Evolutionary conservation across 176 grass and related monocot genomes (phyloP), one percentile per base, ranked within the genome.

Genomic region (Carex scoparia): DNA sequence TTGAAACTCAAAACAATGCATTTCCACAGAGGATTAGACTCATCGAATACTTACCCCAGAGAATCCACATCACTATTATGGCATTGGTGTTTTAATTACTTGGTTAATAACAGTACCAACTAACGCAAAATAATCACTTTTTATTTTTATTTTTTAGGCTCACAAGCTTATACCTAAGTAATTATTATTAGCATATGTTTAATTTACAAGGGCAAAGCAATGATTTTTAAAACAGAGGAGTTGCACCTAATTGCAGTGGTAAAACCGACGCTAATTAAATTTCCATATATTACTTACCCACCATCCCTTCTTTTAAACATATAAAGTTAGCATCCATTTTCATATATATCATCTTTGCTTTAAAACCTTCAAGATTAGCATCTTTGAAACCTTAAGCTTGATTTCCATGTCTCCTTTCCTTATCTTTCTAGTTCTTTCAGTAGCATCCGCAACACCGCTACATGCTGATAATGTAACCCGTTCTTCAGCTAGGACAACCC

Each of bases 401-500:
- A 0, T 2, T 81, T 69, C 68, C 55, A 53, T 71, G 5, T 57
- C 42, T 37, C 2, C 49, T 65, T 79, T 79, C 44, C 71, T 51
- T 4, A 42, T 64, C 12, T 27, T 64, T 18, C 11, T 86, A 28
- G 16, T 86, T 61, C 46, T 57, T 19, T 84, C 48, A 28, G 46
- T 86, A 2, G 30, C 53, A 19, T 86, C 27, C 4, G 19, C 38
- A 53, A 9, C 35, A 9, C 4, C 2, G 10, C 13, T 46, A 1
- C 0, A 5, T 30, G 87, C 7, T 7, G 79, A 3, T 33, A 79
- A 7, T 7, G n/a, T 9, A 1, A 3, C 44, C 0, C 30, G 4
- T 13, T 57, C 76, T 33, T 79, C 76, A 32, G 3, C 33, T 40
- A 81, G 30, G 2, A 85, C 69, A 44, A 90, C 90, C 19, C 92